A percentile compares a stretch with the other conserved stretches of the same genome.
Conservation (phyloP, 2,329 filamentous ascomycete species). For the Cordyceps cateniannulata region DNA sequence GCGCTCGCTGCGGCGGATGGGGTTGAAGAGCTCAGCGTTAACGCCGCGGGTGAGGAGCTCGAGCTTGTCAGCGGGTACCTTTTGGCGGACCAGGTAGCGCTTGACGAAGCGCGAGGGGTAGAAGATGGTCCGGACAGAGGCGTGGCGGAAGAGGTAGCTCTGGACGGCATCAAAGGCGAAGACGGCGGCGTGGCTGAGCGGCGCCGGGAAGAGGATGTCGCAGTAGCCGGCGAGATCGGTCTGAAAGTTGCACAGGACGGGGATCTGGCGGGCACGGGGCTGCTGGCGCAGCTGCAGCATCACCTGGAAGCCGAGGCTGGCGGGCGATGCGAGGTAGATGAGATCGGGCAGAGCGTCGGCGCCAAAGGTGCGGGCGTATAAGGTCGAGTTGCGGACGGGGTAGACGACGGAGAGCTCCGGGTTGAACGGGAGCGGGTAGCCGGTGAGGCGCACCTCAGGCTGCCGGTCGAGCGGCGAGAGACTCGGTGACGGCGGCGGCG, state of each 20-base stretch:
- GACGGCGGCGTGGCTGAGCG: conserved; percentile 54
- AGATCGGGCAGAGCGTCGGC: conserved; percentile 48
- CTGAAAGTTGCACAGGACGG: conserved; percentile 63
- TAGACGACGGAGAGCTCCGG: conserved; percentile 65
- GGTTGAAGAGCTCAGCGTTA: conserved; percentile 56
- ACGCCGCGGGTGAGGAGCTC: conserved; percentile 59
- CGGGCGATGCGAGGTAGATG: conserved; percentile 64
- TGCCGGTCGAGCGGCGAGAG: conserved; percentile 27
- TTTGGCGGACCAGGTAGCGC: conserved; percentile 52
- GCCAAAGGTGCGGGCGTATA: conserved; percentile 56
- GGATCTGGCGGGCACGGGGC: conserved; percentile 44
- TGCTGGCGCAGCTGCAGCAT: conserved; percentile 62
- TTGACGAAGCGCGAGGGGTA: conserved; percentile 60
- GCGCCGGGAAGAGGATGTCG: conserved; percentile 59
- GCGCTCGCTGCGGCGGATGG: conserved; percentile 41
- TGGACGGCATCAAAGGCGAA: conserved; percentile 57
- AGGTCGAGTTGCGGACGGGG: conserved; percentile 56
- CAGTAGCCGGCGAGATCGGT: conserved; percentile 66
- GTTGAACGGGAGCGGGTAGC: conserved; percentile 64
- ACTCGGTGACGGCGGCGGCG: conserved; percentile 32
- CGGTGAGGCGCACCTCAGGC: conserved; percentile 52
- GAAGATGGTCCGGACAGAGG: conserved; percentile 58
- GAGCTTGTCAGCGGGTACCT: conserved; percentile 50
- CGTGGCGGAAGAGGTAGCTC: conserved; percentile 58
- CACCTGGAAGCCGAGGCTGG: conserved; percentile 64